Conservation (phyloP, 352 stramenopile genomes). For the Globisporangium okanoganense region DNA sequence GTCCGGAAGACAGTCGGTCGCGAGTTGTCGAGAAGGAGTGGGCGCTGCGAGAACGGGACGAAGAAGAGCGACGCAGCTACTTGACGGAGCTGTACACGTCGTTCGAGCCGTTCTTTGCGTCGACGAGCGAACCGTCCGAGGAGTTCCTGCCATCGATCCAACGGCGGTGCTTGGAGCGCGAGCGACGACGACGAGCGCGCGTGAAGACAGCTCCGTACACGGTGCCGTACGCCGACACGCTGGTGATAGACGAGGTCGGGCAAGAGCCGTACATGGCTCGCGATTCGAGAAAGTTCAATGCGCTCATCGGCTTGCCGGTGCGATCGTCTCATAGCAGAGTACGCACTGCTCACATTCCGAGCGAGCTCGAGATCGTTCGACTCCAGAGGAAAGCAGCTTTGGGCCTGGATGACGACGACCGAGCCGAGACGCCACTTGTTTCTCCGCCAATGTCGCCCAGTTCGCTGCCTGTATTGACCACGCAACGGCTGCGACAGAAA, state of each 20-base stretch:
- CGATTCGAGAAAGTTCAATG: slow-evolving; percentile 52
- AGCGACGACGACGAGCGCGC: slow-evolving; percentile 3
- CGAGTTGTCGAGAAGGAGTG: slow-evolving; percentile 23
- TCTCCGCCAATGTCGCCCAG: not conserved
- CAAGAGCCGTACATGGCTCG: slow-evolving; percentile 46
- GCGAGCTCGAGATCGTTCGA: slow-evolving; percentile 32
- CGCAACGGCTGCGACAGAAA: slow-evolving; percentile 16
- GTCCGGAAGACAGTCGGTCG: slow-evolving; percentile 45
- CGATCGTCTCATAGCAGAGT: slow-evolving; percentile 25
- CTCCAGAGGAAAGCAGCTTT: slow-evolving; percentile 24
- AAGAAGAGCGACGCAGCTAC: slow-evolving; percentile 22
- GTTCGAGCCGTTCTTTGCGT: slow-evolving; percentile 50
- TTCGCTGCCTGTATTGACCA: slow-evolving; percentile 5
- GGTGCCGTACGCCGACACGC: slow-evolving; percentile 32
- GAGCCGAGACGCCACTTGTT: slow-evolving; percentile 12
- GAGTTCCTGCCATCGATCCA: slow-evolving; percentile 49
- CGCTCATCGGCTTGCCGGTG: slow-evolving; percentile 44
- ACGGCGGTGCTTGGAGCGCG: slow-evolving; percentile 26
- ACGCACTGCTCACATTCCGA: slow-evolving; percentile 29
- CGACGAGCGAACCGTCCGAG: slow-evolving; percentile 34
- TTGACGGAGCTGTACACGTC: slow-evolving; percentile 54
- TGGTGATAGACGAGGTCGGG: slow-evolving; percentile 41
- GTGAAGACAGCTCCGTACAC: slow-evolving; percentile 25
- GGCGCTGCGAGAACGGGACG: slow-evolving; percentile 22
- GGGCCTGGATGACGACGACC: slow-evolving; percentile 21